Evolutionary conservation across 2,329 filamentous ascomycete genomes (phyloP).

Genomic region (Pezicula neosporulosa): DNA sequence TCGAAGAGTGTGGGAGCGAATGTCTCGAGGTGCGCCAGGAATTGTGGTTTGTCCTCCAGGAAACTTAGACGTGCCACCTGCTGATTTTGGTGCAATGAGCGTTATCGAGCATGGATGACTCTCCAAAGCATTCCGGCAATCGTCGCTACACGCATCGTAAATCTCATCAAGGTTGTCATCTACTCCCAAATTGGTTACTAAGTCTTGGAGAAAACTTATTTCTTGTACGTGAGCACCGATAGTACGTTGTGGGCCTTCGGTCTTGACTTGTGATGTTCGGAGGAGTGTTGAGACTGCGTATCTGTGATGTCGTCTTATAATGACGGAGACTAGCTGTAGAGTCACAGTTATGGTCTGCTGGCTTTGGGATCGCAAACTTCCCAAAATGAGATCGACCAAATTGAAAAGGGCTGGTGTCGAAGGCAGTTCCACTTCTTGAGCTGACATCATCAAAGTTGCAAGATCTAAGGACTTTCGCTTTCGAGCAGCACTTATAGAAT

Average conservation of each 20-base stretch:
- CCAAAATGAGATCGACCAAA: conserved; percentile 83
- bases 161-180: conserved; percentile 68
- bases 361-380: conserved; percentile 79
- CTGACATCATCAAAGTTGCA: conserved; percentile 73
- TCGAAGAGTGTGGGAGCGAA: conserved; percentile 57
- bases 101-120: conserved; percentile 70
- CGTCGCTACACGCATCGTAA: conserved; percentile 69
- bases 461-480: conserved; percentile 88
- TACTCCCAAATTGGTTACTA: conserved; percentile 67
- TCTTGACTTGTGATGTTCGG: conserved; percentile 57
- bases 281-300: conserved; percentile 79
- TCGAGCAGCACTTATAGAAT: conserved; percentile 64
- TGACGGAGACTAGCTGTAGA: conserved; percentile 79
- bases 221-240: conserved; percentile 73
- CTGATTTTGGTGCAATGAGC: conserved; percentile 59
- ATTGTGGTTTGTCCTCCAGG: conserved; percentile 53
- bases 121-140: conserved; percentile 66
- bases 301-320: conserved; percentile 81
- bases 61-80: conserved; percentile 52
- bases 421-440: conserved; percentile 64
- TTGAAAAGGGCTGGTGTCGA: conserved; percentile 87
- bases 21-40: conserved; percentile 58
- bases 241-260: conserved; percentile 57
- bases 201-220: conserved; percentile 64
- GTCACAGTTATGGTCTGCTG: conserved; percentile 88